Evolutionary conservation across 352 stramenopile genomes (phyloP).

Genomic region (Phytophthora sojae): DNA sequence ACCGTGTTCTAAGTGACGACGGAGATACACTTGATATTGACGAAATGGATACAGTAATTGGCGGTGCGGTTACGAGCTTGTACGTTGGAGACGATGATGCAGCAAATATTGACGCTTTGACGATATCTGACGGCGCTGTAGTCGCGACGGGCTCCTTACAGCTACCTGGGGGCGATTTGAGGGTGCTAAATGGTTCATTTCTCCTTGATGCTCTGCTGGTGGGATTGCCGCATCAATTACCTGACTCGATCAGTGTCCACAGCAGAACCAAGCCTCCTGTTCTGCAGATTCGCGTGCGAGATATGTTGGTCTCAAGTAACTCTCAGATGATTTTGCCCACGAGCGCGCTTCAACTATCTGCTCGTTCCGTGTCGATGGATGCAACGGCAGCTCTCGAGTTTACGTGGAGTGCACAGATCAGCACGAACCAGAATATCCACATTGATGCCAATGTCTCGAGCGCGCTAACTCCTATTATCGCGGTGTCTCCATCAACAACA

Average conservation of each 20-base stretch:
- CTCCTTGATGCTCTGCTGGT: slow-evolving; percentile 52
- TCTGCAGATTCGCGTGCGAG: slow-evolving; percentile 43
- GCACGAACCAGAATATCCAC: slow-evolving; percentile 53
- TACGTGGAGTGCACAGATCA: slow-evolving; percentile 49
- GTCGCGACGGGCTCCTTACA: slow-evolving; percentile 48
- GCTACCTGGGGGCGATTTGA: slow-evolving; percentile 47
- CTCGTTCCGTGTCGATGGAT: slow-evolving; percentile 63
- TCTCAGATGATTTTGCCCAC: slow-evolving; percentile 55
- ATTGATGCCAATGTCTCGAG: slow-evolving; percentile 62
- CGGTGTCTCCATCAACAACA: slow-evolving; percentile 10
- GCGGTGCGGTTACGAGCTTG: slow-evolving; percentile 59
- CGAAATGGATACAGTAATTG: slow-evolving; percentile 41
- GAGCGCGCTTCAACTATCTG: slow-evolving; percentile 44
- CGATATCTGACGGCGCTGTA: slow-evolving; percentile 56
- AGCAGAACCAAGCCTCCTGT: slow-evolving; percentile 31
- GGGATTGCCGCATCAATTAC: slow-evolving; percentile 20
- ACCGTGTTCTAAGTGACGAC: slow-evolving; percentile 32
- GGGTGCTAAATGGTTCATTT: slow-evolving; percentile 57
- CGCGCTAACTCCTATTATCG: slow-evolving; percentile 30
- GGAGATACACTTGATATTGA: slow-evolving; percentile 32
- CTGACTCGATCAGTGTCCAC: slow-evolving; percentile 31
- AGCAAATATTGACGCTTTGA: slow-evolving; percentile 45
- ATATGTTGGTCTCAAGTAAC: slow-evolving; percentile 51
- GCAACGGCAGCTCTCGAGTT: slow-evolving; percentile 54
- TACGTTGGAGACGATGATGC: slow-evolving; percentile 33